A percentile compares a stretch with the other conserved stretches of the same genome.
Conservation (phyloP, 257 asterid species). For the Cinchona pubescens region DNA sequence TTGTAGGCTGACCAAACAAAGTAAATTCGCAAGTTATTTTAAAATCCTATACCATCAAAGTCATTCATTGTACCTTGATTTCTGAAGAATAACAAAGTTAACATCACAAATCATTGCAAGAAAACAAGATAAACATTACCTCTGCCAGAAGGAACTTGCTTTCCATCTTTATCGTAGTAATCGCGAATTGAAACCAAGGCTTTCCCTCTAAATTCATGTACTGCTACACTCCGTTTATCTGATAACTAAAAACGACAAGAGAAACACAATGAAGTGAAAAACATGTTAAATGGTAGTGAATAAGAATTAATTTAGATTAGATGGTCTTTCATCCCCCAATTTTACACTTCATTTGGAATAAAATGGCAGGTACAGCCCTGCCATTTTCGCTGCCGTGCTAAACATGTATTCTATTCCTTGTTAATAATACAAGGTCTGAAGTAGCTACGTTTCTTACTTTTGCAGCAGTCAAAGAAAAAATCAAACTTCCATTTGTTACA, state of each 20-base stretch:
- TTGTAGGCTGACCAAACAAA: not conserved
- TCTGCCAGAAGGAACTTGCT: slow-evolving; percentile 36
- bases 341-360: not conserved
- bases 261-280: slow-evolving; percentile 10
- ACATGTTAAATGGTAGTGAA: not conserved
- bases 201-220: slow-evolving; percentile 36
- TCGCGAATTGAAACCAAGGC: slow-evolving; percentile 54
- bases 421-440: not conserved
- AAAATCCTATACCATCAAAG: not conserved
- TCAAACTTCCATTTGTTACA: not conserved
- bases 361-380: not conserved
- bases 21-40: not conserved
- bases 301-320: slow-evolving; percentile 3
- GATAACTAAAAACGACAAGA: slow-evolving; percentile 41
- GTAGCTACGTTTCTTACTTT: not conserved
- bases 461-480: not conserved
- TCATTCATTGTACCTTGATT: not conserved
- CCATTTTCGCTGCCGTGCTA: not conserved
- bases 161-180: slow-evolving; percentile 44
- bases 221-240: slow-evolving; percentile 44
- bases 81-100: not conserved
- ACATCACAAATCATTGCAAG: not conserved
- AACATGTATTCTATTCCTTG: not conserved
- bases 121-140: slow-evolving; percentile 27
- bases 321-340: not conserved